Evolutionary conservation across 768 basidiomycete species (phyloP), one percentile per base, ranked within the genome.

Genomic region (Serpula lacrymans): DNA sequence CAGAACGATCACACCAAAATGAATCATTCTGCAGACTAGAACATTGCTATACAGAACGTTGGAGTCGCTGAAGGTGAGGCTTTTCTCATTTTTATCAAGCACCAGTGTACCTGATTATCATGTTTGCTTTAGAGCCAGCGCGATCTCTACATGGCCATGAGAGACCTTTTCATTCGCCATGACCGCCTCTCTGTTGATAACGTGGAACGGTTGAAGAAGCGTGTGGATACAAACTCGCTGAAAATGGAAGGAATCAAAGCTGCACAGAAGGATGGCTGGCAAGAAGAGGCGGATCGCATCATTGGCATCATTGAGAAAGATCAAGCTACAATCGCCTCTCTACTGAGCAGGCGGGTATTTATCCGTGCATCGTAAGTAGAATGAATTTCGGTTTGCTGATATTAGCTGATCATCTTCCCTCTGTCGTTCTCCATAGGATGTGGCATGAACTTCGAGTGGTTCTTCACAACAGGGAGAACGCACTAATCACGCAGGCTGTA

Each of bases 391-490:
- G 39, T 28, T 21, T 25, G n/a, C n/a, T n/a, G n/a, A n/a, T n/a
- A n/a, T 10, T n/a, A n/a, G n/a, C n/a, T n/a, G n/a, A n/a, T n/a
- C n/a, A n/a, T n/a, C n/a, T n/a, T n/a, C 37, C 39, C 31, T 32
- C 26, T 30, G 13, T 36, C 34, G 7, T 34, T 38, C 33, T 27
- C n/a, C 23, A 17, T 50, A 92, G 93, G 49, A 78, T 96, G 77
- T 97, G 93, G 92, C 88, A 95, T 53, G 93, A 97, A 60, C 71
- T 95, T n/a, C 81, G 89, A 17, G 88, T 92, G 13, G 84, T 97
- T 26, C 67, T 95, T 32, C 92, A 96, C 61, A 92, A 94, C 49
- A 73, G 86, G 40, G 93, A 96, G 65, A 89, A 91, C 50, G 74
- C 86, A 0, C 72, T 94, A 25, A 63, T 94, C 20, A 85, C 86